Evolutionary conservation across 2,329 filamentous ascomycete genomes (phyloP).

Genomic region (Phyllosticta paracitricarpa): DNA sequence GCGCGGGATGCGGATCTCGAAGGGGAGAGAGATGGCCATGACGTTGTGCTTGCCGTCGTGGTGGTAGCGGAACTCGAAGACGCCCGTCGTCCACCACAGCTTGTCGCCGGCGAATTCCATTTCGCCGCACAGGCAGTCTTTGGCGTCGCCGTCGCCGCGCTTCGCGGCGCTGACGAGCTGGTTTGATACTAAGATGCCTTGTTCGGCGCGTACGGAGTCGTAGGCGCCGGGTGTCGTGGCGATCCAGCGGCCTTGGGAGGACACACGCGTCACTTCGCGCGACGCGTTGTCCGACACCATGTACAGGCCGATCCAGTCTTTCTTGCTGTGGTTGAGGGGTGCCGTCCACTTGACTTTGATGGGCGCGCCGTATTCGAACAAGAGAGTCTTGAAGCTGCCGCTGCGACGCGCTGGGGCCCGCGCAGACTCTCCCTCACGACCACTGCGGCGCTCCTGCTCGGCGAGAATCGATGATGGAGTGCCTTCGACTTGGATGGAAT

Average conservation of each 20-base stretch:
- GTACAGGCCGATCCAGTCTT: constrained; percentile 94
- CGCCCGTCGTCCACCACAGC: constrained; percentile 92
- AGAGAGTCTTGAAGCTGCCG: constrained; percentile 59
- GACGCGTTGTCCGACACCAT: constrained; percentile 90
- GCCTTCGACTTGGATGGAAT: constrained; percentile 65
- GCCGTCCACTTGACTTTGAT: constrained; percentile 87
- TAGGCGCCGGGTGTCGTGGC: constrained; percentile 69
- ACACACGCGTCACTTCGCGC: constrained; percentile 71
- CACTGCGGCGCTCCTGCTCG: constrained; percentile 51
- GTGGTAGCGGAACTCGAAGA: constrained; percentile 96
- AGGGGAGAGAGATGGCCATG: constrained; percentile 87
- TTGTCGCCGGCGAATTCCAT: constrained; percentile 86
- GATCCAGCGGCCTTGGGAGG: constrained; percentile 82
- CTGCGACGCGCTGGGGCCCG: constrained; percentile 53
- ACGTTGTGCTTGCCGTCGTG: constrained; percentile 87
- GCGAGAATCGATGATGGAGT: constrained; percentile 41
- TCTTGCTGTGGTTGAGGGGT: constrained; percentile 74
- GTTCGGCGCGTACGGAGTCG: constrained; percentile 64
- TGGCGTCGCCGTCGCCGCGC: constrained; percentile 39
- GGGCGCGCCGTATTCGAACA: constrained; percentile 81
- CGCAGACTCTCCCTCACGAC: constrained; percentile 62
- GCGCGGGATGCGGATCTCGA: constrained; percentile 74
- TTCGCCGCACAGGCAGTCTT: constrained; percentile 63
- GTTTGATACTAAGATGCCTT: constrained; percentile 64
- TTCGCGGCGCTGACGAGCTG: constrained; percentile 40